phyloP scores from a whole-genome alignment of 2,329 filamentous ascomycete genomes.

The Teratosphaeria zuluensis region DNA sequence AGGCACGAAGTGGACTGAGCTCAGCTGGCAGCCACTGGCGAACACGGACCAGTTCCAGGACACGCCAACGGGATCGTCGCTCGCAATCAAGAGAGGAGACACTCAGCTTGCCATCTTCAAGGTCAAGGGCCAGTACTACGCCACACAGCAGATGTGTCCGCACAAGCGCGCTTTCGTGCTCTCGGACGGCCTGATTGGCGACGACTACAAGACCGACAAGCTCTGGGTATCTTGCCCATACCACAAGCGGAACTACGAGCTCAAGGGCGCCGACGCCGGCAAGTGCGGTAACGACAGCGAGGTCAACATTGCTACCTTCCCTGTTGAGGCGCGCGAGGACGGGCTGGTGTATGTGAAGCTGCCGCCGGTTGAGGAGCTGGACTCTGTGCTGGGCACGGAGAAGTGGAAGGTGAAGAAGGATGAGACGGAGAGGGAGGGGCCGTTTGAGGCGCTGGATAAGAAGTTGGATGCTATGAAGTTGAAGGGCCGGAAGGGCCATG shows the following conservation, averaged over 20 bases:
- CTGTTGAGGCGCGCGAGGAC: constrained; percentile 63
- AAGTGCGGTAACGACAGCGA: constrained; percentile 64
- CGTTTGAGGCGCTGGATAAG: constrained; percentile 48
- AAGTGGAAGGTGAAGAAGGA: constrained; percentile 70
- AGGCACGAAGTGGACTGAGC: constrained; percentile 53
- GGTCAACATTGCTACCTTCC: constrained; percentile 75
- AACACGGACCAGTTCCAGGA: constrained; percentile 60
- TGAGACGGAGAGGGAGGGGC: constrained; percentile 40
- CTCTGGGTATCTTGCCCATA: constrained; percentile 83
- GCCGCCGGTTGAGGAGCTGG: constrained; percentile 71
- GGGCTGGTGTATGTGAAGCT: constrained; percentile 72
- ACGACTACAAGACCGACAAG: constrained; percentile 48
- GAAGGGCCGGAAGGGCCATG: constrained; percentile 44
- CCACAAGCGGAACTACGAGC: constrained; percentile 83
- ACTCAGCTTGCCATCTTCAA: constrained; percentile 85
- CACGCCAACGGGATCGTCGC: constrained; percentile 61
- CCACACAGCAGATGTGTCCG: constrained; percentile 89
- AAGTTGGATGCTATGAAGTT: constrained; percentile 43
- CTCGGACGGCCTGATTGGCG: constrained; percentile 73
- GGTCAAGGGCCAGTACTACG: constrained; percentile 69
- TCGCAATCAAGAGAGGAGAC: constrained; percentile 74
- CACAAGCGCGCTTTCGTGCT: constrained; percentile 88
- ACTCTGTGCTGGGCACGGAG: constrained; percentile 65
- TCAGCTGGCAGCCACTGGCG: constrained; percentile 73
- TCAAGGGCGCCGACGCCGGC: constrained; percentile 56